Conservation (phyloP, 2,329 filamentous ascomycete genomes). For the Raffaelea albimanens region DNA sequence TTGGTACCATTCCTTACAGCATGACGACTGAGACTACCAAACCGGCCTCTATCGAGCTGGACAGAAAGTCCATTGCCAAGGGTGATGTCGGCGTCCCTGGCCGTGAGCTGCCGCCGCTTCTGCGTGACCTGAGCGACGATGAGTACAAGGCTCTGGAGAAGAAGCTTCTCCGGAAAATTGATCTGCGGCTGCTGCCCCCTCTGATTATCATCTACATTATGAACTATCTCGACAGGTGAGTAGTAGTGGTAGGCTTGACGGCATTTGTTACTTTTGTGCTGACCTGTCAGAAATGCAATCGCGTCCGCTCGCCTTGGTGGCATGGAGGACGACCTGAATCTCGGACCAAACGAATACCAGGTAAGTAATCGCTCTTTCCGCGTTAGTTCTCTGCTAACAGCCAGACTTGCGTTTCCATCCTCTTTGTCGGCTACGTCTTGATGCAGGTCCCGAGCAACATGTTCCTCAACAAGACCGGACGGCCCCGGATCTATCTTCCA, state of each 20-base stretch:
- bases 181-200: conserved; percentile 55
- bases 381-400: background rate
- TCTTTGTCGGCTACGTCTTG: conserved; percentile 19
- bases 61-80: background rate
- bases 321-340: conserved; percentile 24
- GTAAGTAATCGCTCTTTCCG: conserved; percentile 12
- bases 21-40: background rate
- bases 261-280: conserved; percentile 8
- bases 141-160: conserved; percentile 34
- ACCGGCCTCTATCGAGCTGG: background rate
- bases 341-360: conserved; percentile 25
- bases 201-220: conserved; percentile 62
- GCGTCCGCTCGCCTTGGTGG: conserved; percentile 44
- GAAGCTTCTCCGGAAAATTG: conserved; percentile 53
- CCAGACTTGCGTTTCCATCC: conserved; percentile 12
- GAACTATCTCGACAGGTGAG: conserved; percentile 57
- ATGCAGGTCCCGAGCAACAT: conserved; percentile 18
- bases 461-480: conserved; percentile 16
- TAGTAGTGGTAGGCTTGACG: conserved; percentile 12
- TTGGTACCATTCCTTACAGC: too few relatives aligned
- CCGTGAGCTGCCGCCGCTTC: conserved; percentile 2
- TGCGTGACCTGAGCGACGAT: conserved; percentile 7
- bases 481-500: conserved; percentile 22
- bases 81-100: background rate
- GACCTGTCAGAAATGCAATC: conserved; percentile 40